Evolutionary conservation across 177 flowering plant species (phyloP), one percentile per base, ranked within the genome.

Genomic region (Vitis hybrid): DNA sequence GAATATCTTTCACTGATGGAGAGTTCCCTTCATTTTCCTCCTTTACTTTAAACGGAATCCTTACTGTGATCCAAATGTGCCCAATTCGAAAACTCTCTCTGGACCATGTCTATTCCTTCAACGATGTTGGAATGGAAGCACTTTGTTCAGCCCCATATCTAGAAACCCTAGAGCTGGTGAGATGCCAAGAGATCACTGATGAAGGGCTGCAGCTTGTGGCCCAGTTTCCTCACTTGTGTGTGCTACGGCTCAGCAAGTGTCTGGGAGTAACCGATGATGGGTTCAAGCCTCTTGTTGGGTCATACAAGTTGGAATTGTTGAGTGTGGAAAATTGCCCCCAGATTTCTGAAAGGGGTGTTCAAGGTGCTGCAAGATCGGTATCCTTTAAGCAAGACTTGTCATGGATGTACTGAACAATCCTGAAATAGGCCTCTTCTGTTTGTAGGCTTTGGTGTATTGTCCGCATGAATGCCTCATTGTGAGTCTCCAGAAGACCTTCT

Each of bases 171-270:
- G 96, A 92, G 75, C 92, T 92, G 51, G 84, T 84, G 0, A 79
- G 79, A 68, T 92, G 98, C 82, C 94, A 89, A 77, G 96, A 91
- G 74, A 74, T 92, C 19, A 88, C 82, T 30, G 96, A 92, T 67
- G 91, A 89, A 12, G 96, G 97, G 26, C 67, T 91, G 71, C 86
- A 84, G 76, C 87, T 78, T 67, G 89, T 82, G 3, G 66, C 73
- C 19, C 89, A 84, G 50, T 87, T 85, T 65, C 88, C 91, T 1
- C 64, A 45, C 14, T 62, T 92, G 69, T 32, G 66, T 3, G 65
- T 70, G 34, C 70, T 92, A 51, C 78, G 82, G 73, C 72, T 92
- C 23, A 72, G 72, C 64, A 88, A 84, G 81, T 91, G 96, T 74
- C 77, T 88, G 64, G 94, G 94, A 49, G 81, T 92, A 56, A 84